Evolutionary conservation across 2,329 filamentous ascomycete species (phyloP), one percentile per base, ranked within the genome.

Genomic region (Xylaria hypoxylon): DNA sequence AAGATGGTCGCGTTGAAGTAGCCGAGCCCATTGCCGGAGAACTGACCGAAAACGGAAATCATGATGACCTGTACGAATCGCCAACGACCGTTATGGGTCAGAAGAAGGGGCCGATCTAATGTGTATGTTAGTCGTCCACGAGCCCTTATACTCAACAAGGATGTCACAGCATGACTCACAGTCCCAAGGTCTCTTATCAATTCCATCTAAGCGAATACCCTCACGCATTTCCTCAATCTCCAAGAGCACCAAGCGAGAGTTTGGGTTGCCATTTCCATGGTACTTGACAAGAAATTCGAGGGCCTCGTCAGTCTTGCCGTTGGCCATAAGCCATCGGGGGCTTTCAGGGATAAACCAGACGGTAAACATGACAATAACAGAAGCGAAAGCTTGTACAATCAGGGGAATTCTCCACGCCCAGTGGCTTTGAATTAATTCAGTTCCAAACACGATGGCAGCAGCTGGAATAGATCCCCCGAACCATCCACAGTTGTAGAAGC

Each of bases 401-500:
- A 86, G 72, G 17, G 83, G 82, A 67, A 85, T 79, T n/a, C 83
- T 79, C 83, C 83, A 85, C 5, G 82, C 78, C 72, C 79, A 84
- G 75, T 84, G 73, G 74, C 68, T 83, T 42, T 77, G 59, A 62
- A 86, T 83, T 44, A 73, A 77, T 68, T 81, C 81, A 72, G 77
- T 80, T 31, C 83, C 84, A 64, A 80, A 86, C n/a, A 82, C 83
- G 40, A 86, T 76, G 40, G 80, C 78, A 13, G 84, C 82, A 1
- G 84, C 84, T 3, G 83, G 83, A 45, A 86, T 85, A 47, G 80
- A 78, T 55, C 84, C 84, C 45, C 83, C 83, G 59, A 84, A 85
- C 82, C 82, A 85, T 60, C 83, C 83, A 62, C 82, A 85, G 77
- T 86, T 86, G 73, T 85, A 86, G 76, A 86, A 79, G 33, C 79